Conservation (phyloP, 139 green algal genomes). For the Volvox africanus region DNA sequence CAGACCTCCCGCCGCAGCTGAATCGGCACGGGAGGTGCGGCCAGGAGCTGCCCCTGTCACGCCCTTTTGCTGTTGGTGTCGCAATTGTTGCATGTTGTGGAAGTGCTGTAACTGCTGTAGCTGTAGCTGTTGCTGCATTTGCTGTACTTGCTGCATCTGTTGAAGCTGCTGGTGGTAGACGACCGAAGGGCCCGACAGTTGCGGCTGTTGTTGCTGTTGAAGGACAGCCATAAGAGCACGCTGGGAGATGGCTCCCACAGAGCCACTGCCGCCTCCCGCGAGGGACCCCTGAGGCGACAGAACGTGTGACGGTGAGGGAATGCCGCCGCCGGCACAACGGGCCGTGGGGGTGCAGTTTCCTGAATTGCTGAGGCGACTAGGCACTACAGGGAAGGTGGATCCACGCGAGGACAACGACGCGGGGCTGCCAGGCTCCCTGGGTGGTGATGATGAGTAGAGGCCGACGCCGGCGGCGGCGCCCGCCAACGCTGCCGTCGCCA, state of each 20-base stretch:
- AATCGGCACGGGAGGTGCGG: not conserved
- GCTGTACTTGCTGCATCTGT: not conserved
- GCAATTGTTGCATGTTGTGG: not conserved
- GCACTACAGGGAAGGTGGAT: not conserved
- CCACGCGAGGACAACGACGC: not conserved
- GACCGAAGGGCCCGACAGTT: not conserved
- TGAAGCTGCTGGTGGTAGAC: not conserved
- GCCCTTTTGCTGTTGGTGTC: not conserved
- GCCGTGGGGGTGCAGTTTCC: not conserved
- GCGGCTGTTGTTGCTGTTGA: not conserved
- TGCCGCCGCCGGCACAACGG: not conserved
- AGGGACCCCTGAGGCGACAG: slow-evolving; percentile 9
- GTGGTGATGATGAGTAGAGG: not conserved
- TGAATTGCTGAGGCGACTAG: slow-evolving; percentile 21
- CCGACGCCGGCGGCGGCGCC: not conserved
- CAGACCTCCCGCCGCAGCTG: not conserved
- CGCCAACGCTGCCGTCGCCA: not conserved
- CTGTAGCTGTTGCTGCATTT: slow-evolving; percentile 5
- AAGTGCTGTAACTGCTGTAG: not conserved
- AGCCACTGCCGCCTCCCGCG: not conserved
- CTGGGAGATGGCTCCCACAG: not conserved
- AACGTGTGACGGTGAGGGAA: not conserved
- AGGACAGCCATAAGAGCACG: not conserved
- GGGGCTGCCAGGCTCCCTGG: slow-evolving; percentile 17
- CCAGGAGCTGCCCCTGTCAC: not conserved